Percentiles rank a stretch among this genome's conserved stretches.
These are phyloP conservation scores for Bacidia rubella DNA, from an alignment of 495 filamentous ascomycete species.

Conservation along the genomic window DNA sequence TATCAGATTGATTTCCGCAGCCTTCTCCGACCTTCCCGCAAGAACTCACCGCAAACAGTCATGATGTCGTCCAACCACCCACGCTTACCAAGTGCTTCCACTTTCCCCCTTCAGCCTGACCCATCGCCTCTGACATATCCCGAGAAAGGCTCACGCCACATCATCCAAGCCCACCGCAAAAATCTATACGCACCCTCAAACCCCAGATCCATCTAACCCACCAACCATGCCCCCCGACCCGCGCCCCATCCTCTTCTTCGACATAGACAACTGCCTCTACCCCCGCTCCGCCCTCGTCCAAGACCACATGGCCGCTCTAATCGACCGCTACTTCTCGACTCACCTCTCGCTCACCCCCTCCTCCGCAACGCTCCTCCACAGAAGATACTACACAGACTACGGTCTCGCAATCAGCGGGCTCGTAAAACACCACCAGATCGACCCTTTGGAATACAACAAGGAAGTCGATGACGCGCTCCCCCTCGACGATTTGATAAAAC, in stretches of 20 bases:
- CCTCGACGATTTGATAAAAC: constrained; percentile 67
- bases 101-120: neutral
- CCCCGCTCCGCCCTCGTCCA: constrained; percentile 44
- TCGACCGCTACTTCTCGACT: constrained; percentile 68
- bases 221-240: neutral
- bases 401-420: constrained; percentile 94
- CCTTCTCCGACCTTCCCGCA: neutral
- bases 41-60: neutral
- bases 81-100: neutral
- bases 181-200: neutral
- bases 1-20: neutral
- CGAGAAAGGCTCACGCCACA: neutral
- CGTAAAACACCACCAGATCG: constrained; percentile 86
- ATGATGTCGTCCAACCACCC: neutral
- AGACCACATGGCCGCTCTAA: constrained; percentile 59
- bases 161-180: neutral
- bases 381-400: constrained; percentile 88
- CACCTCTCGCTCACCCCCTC: constrained; percentile 59
- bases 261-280: constrained; percentile 91
- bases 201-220: neutral
- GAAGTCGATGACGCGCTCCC: constrained; percentile 93
- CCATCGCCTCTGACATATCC: neutral
- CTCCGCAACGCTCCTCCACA: constrained; percentile 70
- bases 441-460: constrained; percentile 85
- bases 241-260: constrained; percentile 66